Conservation (phyloP, 257 asterid genomes). For the Cruciata laevipes region DNA sequence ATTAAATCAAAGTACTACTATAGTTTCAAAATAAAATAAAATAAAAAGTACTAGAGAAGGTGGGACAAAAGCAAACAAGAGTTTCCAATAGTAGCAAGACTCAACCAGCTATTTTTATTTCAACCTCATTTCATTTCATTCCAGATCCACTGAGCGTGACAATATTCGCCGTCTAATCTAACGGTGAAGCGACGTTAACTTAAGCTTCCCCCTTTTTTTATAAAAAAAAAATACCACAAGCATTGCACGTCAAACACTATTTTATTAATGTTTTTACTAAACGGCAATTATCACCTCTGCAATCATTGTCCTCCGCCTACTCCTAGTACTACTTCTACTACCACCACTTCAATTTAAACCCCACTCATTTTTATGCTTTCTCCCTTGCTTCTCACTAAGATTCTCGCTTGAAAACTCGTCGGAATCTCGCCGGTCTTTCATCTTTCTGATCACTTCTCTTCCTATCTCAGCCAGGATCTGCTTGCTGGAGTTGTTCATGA, state of each 20-base stretch:
- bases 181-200: constrained; percentile 23
- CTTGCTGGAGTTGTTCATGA: not conserved
- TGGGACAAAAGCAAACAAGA: constrained; percentile 2
- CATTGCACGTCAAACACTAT: constrained; percentile 18
- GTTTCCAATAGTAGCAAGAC: constrained; percentile 1
- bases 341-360: constrained; percentile 4
- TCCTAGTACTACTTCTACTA: constrained; percentile 10
- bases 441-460: not conserved
- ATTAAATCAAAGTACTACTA: not conserved
- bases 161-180: constrained; percentile 40
- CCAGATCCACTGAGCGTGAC: constrained; percentile 22
- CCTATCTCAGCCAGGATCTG: constrained; percentile 7
- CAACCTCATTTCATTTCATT: constrained; percentile 12
- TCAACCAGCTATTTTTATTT: constrained; percentile 4
- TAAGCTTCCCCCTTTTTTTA: not conserved
- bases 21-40: no score
- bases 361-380: not conserved
- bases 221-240: not conserved
- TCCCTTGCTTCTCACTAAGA: constrained; percentile 3
- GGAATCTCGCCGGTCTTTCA: constrained; percentile 25
- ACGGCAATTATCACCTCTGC: constrained; percentile 30
- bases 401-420: constrained; percentile 40
- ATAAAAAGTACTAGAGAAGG: no score
- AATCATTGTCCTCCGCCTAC: constrained; percentile 37
- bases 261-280: constrained; percentile 22